These are phyloP conservation scores for Dioszegia hungarica DNA, from an alignment of 768 basidiomycete species.

Conservation along the genomic window DNA sequence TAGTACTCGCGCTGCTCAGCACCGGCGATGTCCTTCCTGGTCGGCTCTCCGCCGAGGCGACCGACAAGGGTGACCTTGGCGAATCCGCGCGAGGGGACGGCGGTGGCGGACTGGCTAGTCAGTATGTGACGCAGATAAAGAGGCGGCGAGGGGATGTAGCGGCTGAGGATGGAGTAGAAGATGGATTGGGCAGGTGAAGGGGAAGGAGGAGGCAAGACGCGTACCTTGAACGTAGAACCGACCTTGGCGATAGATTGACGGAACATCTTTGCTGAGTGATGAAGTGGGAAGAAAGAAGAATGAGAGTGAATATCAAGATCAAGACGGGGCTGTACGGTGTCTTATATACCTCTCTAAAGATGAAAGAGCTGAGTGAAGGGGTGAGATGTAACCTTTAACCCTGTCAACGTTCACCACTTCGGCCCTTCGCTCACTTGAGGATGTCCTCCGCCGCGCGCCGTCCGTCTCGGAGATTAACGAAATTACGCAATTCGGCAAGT, in stretches of 20 bases:
- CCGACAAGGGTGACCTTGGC: constrained; percentile 18
- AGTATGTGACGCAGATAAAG: too few species aligned
- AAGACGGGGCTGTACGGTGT: neutral
- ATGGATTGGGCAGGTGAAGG: too few species aligned
- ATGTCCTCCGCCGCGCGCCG: too few species aligned
- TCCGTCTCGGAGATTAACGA: too few species aligned
- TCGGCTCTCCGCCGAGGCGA: constrained; percentile 14
- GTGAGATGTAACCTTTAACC: neutral
- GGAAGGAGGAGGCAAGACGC: neutral
- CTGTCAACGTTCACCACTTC: too few species aligned
- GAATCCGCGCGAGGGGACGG: neutral
- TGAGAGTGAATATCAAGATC: neutral
- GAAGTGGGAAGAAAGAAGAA: neutral
- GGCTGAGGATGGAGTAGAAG: too few species aligned
- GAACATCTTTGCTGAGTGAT: neutral
- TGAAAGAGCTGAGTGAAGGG: neutral
- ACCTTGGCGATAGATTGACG: constrained; percentile 7
- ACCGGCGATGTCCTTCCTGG: neutral
- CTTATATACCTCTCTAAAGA: neutral
- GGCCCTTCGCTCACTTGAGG: too few species aligned
- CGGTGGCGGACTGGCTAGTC: neutral
- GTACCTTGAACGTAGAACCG: constrained; percentile 4
- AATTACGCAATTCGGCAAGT: neutral
- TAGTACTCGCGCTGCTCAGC: constrained; percentile 2
- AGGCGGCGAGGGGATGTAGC: too few species aligned